Conservation (phyloP, 768 basidiomycete genomes). For the Russula olivacea region DNA sequence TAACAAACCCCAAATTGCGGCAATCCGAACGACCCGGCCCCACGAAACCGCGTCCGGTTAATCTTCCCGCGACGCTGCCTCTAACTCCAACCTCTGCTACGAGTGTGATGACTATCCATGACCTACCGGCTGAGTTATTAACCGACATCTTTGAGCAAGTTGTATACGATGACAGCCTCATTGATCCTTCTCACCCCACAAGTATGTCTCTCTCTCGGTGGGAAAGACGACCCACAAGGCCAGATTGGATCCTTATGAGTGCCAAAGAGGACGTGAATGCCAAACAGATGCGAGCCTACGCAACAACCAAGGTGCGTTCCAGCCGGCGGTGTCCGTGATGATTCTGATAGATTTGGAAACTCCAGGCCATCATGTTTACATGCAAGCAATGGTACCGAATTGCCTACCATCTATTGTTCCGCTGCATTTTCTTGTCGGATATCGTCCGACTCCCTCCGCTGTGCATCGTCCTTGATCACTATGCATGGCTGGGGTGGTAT, state of each 20-base stretch:
- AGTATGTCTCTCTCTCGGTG: conserved; percentile 60
- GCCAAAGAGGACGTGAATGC: conserved; percentile 54
- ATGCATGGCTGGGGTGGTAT: conserved; percentile 61
- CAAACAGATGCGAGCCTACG: conserved; percentile 55
- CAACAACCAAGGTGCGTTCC: conserved; percentile 56
- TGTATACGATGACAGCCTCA: conserved; percentile 63
- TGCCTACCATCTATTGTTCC: conserved; percentile 61
- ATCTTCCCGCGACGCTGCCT: not conserved
- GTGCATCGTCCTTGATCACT: conserved; percentile 46
- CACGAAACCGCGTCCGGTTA: not conserved
- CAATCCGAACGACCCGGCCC: not conserved
- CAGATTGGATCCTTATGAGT: conserved; percentile 52
- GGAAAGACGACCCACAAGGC: conserved; percentile 43
- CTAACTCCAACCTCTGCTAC: not conserved
- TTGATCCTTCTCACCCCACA: conserved; percentile 55
- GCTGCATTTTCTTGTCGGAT: conserved; percentile 61
- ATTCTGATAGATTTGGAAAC: not conserved
- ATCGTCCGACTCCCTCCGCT: conserved; percentile 50
- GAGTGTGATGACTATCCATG: conserved; percentile 18
- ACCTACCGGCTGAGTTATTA: conserved; percentile 67
- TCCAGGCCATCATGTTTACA: conserved; percentile 60
- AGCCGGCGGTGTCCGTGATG: not conserved
- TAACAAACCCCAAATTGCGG: not conserved
- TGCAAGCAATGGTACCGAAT: conserved; percentile 58
- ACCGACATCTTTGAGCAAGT: conserved; percentile 65